Base-by-base conservation (phyloP, 164 flowering plant species). In the Platanus orientalis region DNA sequence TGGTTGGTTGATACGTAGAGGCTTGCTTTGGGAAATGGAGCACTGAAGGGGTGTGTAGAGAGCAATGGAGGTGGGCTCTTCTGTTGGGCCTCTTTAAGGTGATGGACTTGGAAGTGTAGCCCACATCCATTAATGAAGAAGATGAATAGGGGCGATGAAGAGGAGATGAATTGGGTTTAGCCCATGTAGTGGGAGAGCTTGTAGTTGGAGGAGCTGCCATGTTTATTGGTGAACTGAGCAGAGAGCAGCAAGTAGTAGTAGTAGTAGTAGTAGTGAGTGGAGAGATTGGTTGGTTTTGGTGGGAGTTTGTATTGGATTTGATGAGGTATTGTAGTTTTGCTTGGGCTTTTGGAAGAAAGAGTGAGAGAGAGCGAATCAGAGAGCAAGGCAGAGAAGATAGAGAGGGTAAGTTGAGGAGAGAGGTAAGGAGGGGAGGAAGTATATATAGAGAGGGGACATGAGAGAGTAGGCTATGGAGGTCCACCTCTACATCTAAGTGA, bases 391-490 rank as follows among this genome's bases (percentile, higher is more conserved):
- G n/a, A n/a, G n/a, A n/a, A n/a, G n/a, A n/a, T n/a, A n/a, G 76
- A 64, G 7, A 14, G 42, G 9, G 42, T 3, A 36, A 36, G 4
- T 0, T 36, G 42, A 7, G 42, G 42, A 36, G 42, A 36, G 12
- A 36, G 42, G 42, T n/a, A 14, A 2, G 3, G 42, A 36, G 42
- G 42, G 42, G 12, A 3, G 9, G 9, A 34, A 14, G 5, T 36
- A 36, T 36, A 36, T 36, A 36, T 36, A 36, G 42, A n/a, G n/a
- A n/a, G n/a, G n/a, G n/a, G n/a, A n/a, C n/a, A n/a, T n/a, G n/a
- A n/a, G n/a, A n/a, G n/a, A n/a, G n/a, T 34, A 44, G 51, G 53
- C n/a, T 28, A 25, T n/a, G 65, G 65, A 74, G 78, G 83, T 68
- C 71, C 75, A 68, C 69, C 66, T 58, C 66, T 47, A 58, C 64